Evolutionary conservation across 2,329 filamentous ascomycete species (phyloP).

Genomic region (Xylaria multiplex): DNA sequence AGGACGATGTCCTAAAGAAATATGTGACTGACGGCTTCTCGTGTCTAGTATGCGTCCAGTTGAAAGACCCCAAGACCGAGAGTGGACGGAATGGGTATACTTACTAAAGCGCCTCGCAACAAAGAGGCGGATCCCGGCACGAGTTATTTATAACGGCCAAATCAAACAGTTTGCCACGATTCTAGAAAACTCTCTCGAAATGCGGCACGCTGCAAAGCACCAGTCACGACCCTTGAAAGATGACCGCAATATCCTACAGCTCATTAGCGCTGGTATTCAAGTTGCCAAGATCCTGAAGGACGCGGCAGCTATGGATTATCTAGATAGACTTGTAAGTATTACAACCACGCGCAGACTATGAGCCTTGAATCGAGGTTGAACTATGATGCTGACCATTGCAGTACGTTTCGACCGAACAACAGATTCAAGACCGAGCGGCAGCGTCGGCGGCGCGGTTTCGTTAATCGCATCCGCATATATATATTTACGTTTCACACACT

Average conservation of each 20-base stretch:
- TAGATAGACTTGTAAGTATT: slow-evolving; percentile 69
- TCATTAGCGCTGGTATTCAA: slow-evolving; percentile 87
- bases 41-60: slow-evolving; percentile 68
- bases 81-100: slow-evolving; percentile 94
- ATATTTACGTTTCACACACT: slow-evolving; percentile 38
- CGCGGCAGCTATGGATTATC: slow-evolving; percentile 81
- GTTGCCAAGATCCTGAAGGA: slow-evolving; percentile 90
- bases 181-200: slow-evolving; percentile 87
- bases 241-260: slow-evolving; percentile 86
- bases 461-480: slow-evolving; percentile 41
- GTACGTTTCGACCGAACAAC: slow-evolving; percentile 82
- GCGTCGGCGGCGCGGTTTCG: slow-evolving; percentile 56
- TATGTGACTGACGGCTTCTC: slow-evolving; percentile 19
- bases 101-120: slow-evolving; percentile 86
- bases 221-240: slow-evolving; percentile 86
- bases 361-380: neutral
- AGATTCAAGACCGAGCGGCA: slow-evolving; percentile 74
- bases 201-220: slow-evolving; percentile 86
- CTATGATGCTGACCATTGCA: slow-evolving; percentile 25
- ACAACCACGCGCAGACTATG: neutral
- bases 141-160: slow-evolving; percentile 87
- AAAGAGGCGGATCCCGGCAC: slow-evolving; percentile 83
- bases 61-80: slow-evolving; percentile 54
- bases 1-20: neutral
- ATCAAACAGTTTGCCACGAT: slow-evolving; percentile 93